phyloP scores from a whole-genome alignment of 2,329 filamentous ascomycete species.

The Colletotrichum sidae region DNA sequence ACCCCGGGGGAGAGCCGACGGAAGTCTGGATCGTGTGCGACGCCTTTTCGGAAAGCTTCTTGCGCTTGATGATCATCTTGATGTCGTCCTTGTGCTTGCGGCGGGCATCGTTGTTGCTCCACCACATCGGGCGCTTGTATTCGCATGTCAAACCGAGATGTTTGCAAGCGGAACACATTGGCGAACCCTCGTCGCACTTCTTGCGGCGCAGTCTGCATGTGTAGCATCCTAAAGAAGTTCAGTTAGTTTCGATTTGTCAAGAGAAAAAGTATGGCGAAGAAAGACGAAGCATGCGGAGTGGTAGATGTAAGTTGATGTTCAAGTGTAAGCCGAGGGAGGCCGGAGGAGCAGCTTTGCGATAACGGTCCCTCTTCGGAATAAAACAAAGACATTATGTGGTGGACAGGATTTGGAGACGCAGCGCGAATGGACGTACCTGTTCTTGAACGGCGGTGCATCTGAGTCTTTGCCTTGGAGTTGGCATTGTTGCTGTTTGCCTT shows the following conservation, averaged over 20 bases:
- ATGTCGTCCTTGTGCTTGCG: conserved; percentile 92
- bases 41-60: conserved; percentile 91
- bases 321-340: conserved; percentile 45
- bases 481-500: conserved; percentile 62
- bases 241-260: conserved; percentile 28
- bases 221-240: conserved; percentile 67
- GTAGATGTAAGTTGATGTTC: conserved; percentile 29
- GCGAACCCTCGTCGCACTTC: conserved; percentile 76
- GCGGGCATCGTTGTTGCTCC: conserved; percentile 91
- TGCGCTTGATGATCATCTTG: conserved; percentile 97
- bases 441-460: conserved; percentile 94
- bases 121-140: conserved; percentile 97
- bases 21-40: conserved; percentile 67
- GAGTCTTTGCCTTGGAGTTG: conserved; percentile 76
- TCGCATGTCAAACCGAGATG: conserved; percentile 88
- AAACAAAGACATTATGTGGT: too few species aligned
- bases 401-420: conserved; percentile 12
- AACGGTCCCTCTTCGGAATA: neutral
- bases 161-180: conserved; percentile 74
- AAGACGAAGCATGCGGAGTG: conserved; percentile 31
- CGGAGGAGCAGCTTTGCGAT: conserved; percentile 28
- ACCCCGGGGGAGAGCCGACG: conserved; percentile 77
- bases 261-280: conserved; percentile 34
- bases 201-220: conserved; percentile 75
- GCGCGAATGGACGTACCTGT: conserved; percentile 73